Conservation (phyloP, 2,329 filamentous ascomycete species). For the Plenodomus biglobosus region DNA sequence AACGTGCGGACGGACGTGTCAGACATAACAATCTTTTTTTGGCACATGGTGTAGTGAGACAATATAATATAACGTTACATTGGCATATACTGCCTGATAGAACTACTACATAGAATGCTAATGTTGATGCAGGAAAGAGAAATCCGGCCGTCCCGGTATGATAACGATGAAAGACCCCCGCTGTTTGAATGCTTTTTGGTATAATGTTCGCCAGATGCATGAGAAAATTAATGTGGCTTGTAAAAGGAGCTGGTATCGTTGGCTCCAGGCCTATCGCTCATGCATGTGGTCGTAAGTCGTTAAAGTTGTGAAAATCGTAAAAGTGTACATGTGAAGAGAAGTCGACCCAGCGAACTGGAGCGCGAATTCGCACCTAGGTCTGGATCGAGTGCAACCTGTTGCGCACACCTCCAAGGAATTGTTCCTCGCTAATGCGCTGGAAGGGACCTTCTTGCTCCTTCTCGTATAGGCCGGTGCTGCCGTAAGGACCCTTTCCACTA, state of each 20-base stretch:
- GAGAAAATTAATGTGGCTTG: conserved; percentile 18
- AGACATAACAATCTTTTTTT: too few species aligned
- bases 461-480: conserved; percentile 53
- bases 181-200: conserved; percentile 11
- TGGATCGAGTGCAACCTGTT: conserved; percentile 41
- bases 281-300: conserved; percentile 34
- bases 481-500: conserved; percentile 53
- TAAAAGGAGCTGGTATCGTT: conserved; percentile 35
- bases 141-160: conserved; percentile 13
- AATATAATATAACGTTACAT: neutral
- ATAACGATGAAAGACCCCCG: conserved; percentile 15
- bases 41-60: neutral
- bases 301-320: conserved; percentile 17
- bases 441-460: conserved; percentile 50
- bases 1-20: too few species aligned
- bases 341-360: conserved; percentile 12
- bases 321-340: conserved; percentile 26
- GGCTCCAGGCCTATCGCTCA: conserved; percentile 38
- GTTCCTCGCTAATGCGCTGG: conserved; percentile 43
- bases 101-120: neutral
- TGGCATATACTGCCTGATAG: neutral
- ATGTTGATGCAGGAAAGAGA: neutral
- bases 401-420: conserved; percentile 44
- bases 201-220: conserved; percentile 23
- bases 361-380: conserved; percentile 31